A percentile compares a stretch with the other conserved stretches of the same genome.
Conservation (phyloP, 2,329 filamentous ascomycete genomes). For the Ceratocystis lukuohia region DNA sequence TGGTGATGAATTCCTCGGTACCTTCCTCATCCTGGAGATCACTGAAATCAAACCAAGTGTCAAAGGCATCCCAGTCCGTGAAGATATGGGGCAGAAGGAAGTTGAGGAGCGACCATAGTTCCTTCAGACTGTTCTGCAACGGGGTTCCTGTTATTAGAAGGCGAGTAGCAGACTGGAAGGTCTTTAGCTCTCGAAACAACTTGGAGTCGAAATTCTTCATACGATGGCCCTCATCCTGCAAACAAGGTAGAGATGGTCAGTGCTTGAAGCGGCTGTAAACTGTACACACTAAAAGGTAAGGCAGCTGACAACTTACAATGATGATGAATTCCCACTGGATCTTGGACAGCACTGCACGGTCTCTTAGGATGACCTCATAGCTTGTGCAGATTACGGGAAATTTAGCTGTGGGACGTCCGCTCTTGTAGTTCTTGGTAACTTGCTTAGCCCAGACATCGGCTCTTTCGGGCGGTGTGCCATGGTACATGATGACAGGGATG, state of each 20-base stretch:
- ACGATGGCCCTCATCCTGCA: conserved; percentile 80
- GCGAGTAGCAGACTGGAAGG: conserved; percentile 79
- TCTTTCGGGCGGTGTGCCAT: conserved; percentile 69
- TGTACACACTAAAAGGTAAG: background rate
- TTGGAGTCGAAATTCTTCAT: conserved; percentile 95
- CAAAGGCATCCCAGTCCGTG: conserved; percentile 82
- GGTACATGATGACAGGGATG: conserved; percentile 82
- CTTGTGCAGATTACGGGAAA: conserved; percentile 92
- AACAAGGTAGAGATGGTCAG: background rate
- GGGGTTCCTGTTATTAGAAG: conserved; percentile 91
- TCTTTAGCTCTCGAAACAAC: conserved; percentile 74
- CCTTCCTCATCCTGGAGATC: conserved; percentile 73
- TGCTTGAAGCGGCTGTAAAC: background rate
- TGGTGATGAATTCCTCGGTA: conserved; percentile 64
- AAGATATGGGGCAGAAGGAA: conserved; percentile 90
- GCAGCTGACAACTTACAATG: conserved; percentile 43
- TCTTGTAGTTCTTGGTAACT: conserved; percentile 56
- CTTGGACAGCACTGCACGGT: conserved; percentile 64
- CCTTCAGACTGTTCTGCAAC: conserved; percentile 86
- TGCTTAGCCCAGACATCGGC: conserved; percentile 58
- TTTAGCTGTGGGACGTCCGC: conserved; percentile 32
- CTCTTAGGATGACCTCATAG: conserved; percentile 91
- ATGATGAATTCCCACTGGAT: conserved; percentile 98
- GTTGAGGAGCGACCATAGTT: conserved; percentile 88
- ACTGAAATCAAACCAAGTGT: conserved; percentile 94